These are phyloP conservation scores for Carnegiea gigantea DNA, from an alignment of 179 eudicot species.

Conservation along the genomic window DNA sequence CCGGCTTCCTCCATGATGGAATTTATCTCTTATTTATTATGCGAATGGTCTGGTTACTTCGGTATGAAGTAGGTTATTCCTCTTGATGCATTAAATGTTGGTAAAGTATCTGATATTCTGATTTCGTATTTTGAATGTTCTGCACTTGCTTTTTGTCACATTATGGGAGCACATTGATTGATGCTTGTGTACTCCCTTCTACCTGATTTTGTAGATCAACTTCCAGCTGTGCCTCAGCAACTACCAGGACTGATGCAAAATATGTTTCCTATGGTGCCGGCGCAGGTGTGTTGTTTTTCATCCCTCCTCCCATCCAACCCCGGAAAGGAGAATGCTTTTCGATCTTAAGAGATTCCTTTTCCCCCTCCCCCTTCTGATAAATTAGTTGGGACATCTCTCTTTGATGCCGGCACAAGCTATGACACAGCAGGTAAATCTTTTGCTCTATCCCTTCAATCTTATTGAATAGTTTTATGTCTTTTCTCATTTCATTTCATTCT, in stretches of 20 bases:
- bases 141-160: constrained; percentile 11
- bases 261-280: constrained; percentile 59
- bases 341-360: not conserved
- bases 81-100: constrained; percentile 29
- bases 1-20: constrained; percentile 69
- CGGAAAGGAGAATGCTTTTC: not conserved
- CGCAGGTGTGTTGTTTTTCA: constrained; percentile 44
- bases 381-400: constrained; percentile 52
- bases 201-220: constrained; percentile 45
- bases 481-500: constrained; percentile 9
- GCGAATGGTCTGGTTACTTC: constrained; percentile 53
- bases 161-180: constrained; percentile 4
- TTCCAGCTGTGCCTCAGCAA: constrained; percentile 51
- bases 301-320: not conserved
- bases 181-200: constrained; percentile 9
- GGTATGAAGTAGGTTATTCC: constrained; percentile 57
- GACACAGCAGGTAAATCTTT: constrained; percentile 63
- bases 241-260: constrained; percentile 58
- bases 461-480: not conserved
- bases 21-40: constrained; percentile 59
- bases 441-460: not conserved
- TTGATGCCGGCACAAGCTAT: constrained; percentile 69
- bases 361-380: constrained; percentile 8
- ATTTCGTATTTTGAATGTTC: constrained; percentile 11
- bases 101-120: constrained; percentile 14